Conservation (phyloP, 2,329 filamentous ascomycete genomes). For the Cladosporium sp. region DNA sequence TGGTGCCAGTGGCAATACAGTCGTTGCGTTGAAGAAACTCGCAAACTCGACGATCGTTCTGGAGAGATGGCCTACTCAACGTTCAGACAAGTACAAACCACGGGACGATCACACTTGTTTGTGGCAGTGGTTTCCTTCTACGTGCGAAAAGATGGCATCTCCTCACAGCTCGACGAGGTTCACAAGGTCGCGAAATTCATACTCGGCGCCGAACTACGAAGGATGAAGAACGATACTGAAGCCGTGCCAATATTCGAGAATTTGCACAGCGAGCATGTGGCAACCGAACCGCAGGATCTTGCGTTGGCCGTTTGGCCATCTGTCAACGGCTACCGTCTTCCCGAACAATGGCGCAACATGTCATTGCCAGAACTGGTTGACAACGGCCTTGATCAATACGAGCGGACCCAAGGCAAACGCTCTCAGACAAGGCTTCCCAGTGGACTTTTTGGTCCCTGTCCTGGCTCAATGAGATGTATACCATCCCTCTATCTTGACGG, state of each 20-base stretch:
- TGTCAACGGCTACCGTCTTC: background rate
- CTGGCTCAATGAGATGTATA: background rate
- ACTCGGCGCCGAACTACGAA: background rate
- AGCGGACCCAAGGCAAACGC: background rate
- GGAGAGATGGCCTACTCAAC: background rate
- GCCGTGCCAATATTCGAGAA: background rate
- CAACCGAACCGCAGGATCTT: background rate
- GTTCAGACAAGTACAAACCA: background rate
- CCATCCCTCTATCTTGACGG: background rate
- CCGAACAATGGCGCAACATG: background rate
- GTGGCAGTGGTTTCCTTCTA: no score
- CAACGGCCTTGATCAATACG: background rate
- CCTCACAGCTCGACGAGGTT: no score
- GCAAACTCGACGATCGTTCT: no score
- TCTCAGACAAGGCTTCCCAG: background rate
- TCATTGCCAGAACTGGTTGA: background rate
- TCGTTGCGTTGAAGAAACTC: no score
- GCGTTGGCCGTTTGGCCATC: background rate
- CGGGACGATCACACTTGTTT: background rate
- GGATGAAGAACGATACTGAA: background rate
- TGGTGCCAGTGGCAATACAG: background rate
- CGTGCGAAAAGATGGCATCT: no score
- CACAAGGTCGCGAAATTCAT: background rate
- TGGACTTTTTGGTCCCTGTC: background rate
- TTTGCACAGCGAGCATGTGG: background rate